These are phyloP conservation scores for Nicotiana otophora DNA, from an alignment of 257 asterid genomes.

Conservation along the genomic window DNA sequence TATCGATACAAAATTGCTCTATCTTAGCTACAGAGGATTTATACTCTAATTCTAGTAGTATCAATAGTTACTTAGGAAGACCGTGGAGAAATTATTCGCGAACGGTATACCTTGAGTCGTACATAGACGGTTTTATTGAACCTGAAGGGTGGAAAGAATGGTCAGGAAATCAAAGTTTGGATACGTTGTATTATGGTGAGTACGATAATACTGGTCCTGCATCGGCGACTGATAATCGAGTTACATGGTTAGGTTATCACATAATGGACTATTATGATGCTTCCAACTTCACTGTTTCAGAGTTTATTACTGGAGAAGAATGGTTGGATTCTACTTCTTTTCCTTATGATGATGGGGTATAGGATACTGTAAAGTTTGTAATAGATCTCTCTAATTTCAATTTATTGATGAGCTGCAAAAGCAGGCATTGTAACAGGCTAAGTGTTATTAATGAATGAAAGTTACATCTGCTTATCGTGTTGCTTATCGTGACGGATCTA, in stretches of 20 bases:
- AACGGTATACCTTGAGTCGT: constrained; percentile 59
- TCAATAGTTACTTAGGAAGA: constrained; percentile 70
- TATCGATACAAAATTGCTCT: constrained; percentile 74
- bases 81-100: constrained; percentile 75
- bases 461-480: too few species aligned
- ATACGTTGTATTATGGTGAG: constrained; percentile 77
- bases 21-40: constrained; percentile 55
- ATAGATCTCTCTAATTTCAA: neutral
- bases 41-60: constrained; percentile 21
- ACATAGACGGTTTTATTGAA: constrained; percentile 46
- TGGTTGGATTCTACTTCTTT: constrained; percentile 84
- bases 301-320: constrained; percentile 61
- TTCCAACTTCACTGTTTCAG: constrained; percentile 49
- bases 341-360: constrained; percentile 72
- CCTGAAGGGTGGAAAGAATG: constrained; percentile 66
- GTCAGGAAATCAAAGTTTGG: constrained; percentile 51
- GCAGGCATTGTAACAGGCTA: neutral
- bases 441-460: neutral
- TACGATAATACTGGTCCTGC: constrained; percentile 68
- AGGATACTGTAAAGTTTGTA: constrained; percentile 6
- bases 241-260: constrained; percentile 61
- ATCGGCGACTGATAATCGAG: constrained; percentile 46
- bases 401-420: neutral
- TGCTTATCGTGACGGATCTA: too few species aligned
- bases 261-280: constrained; percentile 68